phyloP scores from a whole-genome alignment of 805 yeast species.

The Starmera caribaea region DNA sequence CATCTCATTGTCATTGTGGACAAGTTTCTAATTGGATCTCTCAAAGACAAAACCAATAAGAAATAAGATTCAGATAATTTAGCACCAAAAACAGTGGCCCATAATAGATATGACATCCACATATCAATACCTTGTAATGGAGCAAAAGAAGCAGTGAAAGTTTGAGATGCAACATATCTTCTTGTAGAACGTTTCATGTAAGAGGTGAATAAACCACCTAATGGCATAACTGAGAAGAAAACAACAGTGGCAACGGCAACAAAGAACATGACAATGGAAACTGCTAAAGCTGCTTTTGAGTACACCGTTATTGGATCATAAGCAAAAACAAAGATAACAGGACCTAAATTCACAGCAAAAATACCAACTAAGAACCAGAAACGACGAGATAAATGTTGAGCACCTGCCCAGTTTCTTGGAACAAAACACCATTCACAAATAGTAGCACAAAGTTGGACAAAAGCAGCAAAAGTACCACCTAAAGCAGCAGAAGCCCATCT shows the following conservation, averaged over 20 bases:
- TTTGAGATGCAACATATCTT: slow-evolving; percentile 85
- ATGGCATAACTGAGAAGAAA: slow-evolving; percentile 90
- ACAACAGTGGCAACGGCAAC: slow-evolving; percentile 75
- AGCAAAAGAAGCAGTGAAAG: slow-evolving; percentile 88
- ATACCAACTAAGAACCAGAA: slow-evolving; percentile 62
- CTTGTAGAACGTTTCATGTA: slow-evolving; percentile 83
- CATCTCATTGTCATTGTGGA: slow-evolving; percentile 87
- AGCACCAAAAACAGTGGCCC: slow-evolving; percentile 85
- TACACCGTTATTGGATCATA: slow-evolving; percentile 60
- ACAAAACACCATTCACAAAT: slow-evolving; percentile 91
- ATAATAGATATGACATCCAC: slow-evolving; percentile 91
- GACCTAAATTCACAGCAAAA: slow-evolving; percentile 68
- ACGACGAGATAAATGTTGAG: slow-evolving; percentile 90
- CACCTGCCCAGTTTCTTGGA: slow-evolving; percentile 98
- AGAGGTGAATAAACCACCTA: slow-evolving; percentile 92
- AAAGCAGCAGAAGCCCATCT: slow-evolving; percentile 89
- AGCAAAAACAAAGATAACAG: slow-evolving; percentile 77
- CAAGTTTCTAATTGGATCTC: slow-evolving; percentile 91
- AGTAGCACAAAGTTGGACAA: slow-evolving; percentile 81
- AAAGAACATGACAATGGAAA: slow-evolving; percentile 82
- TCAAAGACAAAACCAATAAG: slow-evolving; percentile 78
- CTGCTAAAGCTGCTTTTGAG: slow-evolving; percentile 66
- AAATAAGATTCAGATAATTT: slow-evolving; percentile 86
- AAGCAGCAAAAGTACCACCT: slow-evolving; percentile 82
- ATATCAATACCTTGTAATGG: slow-evolving; percentile 78